A percentile compares a stretch with the other conserved stretches of the same genome.
phyloP scores from a whole-genome alignment of 352 stramenopile species.

The Phytophthora hibernalis region DNA sequence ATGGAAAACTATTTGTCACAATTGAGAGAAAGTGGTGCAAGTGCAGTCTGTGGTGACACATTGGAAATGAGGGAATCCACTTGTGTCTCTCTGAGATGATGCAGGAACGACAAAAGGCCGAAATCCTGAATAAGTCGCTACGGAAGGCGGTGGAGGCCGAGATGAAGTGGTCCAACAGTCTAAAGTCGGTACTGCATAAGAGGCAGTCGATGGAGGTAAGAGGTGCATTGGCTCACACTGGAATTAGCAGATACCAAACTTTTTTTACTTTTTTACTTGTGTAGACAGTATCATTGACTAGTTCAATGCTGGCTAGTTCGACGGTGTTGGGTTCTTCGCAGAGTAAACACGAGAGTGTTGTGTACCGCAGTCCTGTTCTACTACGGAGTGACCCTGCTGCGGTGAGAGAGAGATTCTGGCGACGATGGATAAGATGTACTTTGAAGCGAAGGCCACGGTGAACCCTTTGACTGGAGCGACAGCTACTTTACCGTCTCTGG shows the following conservation, averaged over 20 bases:
- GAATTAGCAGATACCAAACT: background rate
- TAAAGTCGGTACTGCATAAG: conserved; percentile 28
- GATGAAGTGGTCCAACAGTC: conserved; percentile 33
- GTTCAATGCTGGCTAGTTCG: conserved; percentile 17
- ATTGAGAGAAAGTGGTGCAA: conserved; percentile 9
- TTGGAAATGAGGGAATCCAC: conserved; percentile 7
- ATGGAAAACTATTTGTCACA: conserved; percentile 25
- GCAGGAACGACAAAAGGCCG: conserved; percentile 21
- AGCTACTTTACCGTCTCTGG: conserved; percentile 26
- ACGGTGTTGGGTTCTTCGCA: conserved; percentile 11
- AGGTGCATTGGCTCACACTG: background rate
- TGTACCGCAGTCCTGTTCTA: background rate
- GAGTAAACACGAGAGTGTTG: conserved; percentile 3
- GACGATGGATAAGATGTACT: conserved; percentile 37
- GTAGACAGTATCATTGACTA: conserved; percentile 33
- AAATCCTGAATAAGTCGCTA: conserved; percentile 26
- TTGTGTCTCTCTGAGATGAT: conserved; percentile 20
- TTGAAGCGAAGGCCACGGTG: conserved; percentile 35
- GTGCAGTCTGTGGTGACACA: background rate
- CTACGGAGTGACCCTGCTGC: conserved; percentile 20
- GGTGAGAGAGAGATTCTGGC: conserved; percentile 32
- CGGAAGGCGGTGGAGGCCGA: conserved; percentile 22
- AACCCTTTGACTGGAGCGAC: conserved; percentile 28
- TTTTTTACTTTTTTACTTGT: background rate
- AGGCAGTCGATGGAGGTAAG: conserved; percentile 31